A percentile compares a stretch with the other conserved stretches of the same genome.
Evolutionary conservation across 2,329 filamentous ascomycete genomes (phyloP).

Genomic region (Verruconis gallopava): DNA sequence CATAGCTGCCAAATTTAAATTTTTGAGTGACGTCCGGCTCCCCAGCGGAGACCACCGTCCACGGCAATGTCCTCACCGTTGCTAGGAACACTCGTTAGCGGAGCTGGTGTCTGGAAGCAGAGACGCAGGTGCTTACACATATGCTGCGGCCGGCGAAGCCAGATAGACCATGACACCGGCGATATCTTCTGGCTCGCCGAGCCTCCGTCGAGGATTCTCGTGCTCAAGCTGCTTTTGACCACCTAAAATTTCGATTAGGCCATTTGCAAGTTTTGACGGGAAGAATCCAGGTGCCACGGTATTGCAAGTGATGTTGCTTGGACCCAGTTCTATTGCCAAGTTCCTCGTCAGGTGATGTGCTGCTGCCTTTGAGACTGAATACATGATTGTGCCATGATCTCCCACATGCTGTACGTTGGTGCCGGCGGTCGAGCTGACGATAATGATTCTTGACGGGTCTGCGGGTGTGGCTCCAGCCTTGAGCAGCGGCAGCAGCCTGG

Average conservation of each 20-base stretch:
- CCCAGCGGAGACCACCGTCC: conserved; percentile 9
- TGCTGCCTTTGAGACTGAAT: conserved; percentile 28
- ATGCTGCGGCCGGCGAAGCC: conserved; percentile 6
- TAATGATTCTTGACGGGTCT: conserved; percentile 26
- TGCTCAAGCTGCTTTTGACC: conserved; percentile 28
- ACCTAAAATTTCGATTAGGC: conserved; percentile 24
- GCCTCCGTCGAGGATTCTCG: conserved; percentile 20
- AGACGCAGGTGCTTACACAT: conserved; percentile 7
- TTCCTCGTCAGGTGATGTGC: conserved; percentile 26
- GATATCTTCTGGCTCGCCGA: conserved; percentile 25
- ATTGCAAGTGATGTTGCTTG: conserved; percentile 27
- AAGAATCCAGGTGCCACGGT: conserved; percentile 28
- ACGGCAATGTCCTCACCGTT: conserved; percentile 11
- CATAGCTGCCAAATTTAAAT: no score
- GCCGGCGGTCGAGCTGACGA: conserved; percentile 25
- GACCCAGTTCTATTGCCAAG: conserved; percentile 26
- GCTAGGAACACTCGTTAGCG: conserved; percentile 2
- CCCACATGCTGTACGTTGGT: conserved; percentile 24
- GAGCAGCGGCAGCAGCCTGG: conserved; percentile 19
- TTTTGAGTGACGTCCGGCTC: conserved; percentile 7
- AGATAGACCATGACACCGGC: conserved; percentile 25
- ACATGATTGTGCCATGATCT: conserved; percentile 27
- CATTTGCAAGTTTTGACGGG: conserved; percentile 24
- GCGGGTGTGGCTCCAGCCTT: conserved; percentile 18
- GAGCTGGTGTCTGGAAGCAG: neutral